phyloP scores from a whole-genome alignment of 2,329 filamentous ascomycete genomes.

The Aspergillus neoniger region DNA sequence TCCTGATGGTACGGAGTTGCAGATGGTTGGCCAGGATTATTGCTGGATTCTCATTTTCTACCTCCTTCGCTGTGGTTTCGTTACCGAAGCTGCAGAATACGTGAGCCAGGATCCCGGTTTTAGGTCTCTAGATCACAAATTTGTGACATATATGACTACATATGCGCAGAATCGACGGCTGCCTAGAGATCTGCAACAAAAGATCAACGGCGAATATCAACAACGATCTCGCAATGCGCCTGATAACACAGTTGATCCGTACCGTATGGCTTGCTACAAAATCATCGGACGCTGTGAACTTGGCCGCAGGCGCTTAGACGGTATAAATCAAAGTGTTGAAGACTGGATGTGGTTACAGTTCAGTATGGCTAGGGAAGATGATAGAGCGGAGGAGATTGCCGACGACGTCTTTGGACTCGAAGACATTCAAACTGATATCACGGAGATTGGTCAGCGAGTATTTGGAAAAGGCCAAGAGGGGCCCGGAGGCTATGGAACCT shows the following conservation, averaged over 20 bases:
- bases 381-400: conserved; percentile 62
- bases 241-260: conserved; percentile 87
- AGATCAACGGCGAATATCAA: conserved; percentile 86
- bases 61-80: conserved; percentile 79
- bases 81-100: conserved; percentile 82
- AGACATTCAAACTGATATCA: conserved; percentile 75
- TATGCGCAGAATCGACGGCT: conserved; percentile 81
- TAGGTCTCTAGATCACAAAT: conserved; percentile 85
- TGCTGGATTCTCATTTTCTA: conserved; percentile 96
- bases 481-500: conserved; percentile 79
- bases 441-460: conserved; percentile 86
- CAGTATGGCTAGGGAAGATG: conserved; percentile 62
- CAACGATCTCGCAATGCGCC: conserved; percentile 81
- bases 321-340: conserved; percentile 61
- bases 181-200: conserved; percentile 75
- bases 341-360: conserved; percentile 71
- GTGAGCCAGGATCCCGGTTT: conserved; percentile 80
- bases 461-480: conserved; percentile 83
- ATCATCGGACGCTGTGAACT: conserved; percentile 79
- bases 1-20: conserved; percentile 76
- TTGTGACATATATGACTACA: conserved; percentile 81
- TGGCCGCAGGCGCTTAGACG: conserved; percentile 57
- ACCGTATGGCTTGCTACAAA: conserved; percentile 97
- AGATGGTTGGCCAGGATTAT: conserved; percentile 77
- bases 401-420: conserved; percentile 64